A percentile compares a stretch with the other conserved stretches of the same genome.
phyloP scores from a whole-genome alignment of 106 monocot genomes.

The Gastrodia elata region DNA sequence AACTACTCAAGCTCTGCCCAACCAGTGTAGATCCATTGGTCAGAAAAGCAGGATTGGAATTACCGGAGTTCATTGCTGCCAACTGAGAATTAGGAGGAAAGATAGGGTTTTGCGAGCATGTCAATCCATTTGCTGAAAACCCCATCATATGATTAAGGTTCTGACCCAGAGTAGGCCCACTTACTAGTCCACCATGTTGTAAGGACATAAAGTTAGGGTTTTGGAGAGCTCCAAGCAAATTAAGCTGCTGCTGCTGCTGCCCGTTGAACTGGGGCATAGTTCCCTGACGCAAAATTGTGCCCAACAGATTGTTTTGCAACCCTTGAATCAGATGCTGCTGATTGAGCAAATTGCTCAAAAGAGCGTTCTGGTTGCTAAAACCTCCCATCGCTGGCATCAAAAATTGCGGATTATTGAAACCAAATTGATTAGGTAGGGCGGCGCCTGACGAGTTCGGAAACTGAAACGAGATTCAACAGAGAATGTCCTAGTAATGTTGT shows the following conservation, averaged over 20 bases:
- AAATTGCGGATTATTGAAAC: background rate
- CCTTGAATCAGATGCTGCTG: slow-evolving; percentile 6
- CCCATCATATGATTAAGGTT: slow-evolving; percentile 7
- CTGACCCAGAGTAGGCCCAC: background rate
- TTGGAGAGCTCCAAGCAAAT: slow-evolving; percentile 2
- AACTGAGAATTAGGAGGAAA: slow-evolving; percentile 1
- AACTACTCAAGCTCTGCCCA: background rate
- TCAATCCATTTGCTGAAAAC: slow-evolving; percentile 2
- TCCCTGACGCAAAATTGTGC: background rate
- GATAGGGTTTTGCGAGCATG: background rate
- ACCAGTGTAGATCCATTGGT: background rate
- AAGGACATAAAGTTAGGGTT: background rate
- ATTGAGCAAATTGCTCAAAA: background rate
- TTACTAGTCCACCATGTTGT: background rate
- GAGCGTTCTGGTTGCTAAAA: slow-evolving; percentile 1
- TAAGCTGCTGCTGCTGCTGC: slow-evolving; percentile 8
- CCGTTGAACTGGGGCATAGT: background rate
- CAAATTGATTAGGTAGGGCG: background rate
- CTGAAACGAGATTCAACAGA: background rate
- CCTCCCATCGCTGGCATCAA: slow-evolving; percentile 1
- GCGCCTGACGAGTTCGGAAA: background rate
- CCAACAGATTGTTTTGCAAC: background rate
- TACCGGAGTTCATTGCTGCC: background rate
- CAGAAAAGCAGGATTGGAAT: background rate
- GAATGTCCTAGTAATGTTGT: background rate